Conservation (phyloP, 441 rosid species). For the Pelargonium exstipulatum region DNA sequence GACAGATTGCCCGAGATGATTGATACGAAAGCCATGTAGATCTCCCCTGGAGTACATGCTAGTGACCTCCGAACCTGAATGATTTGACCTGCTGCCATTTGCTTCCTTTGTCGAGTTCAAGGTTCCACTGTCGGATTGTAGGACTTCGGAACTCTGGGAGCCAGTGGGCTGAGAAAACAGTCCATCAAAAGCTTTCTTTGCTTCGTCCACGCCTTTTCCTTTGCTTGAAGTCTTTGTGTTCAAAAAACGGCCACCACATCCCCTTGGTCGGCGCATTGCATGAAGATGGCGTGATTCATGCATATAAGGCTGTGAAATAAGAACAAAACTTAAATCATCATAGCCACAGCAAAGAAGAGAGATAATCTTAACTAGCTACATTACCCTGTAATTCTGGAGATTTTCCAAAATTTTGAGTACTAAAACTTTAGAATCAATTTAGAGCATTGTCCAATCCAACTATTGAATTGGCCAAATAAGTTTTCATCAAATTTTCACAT, state of each 20-base stretch:
- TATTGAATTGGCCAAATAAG: too few relatives aligned
- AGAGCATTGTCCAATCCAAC: too few relatives aligned
- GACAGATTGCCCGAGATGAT: constrained; percentile 25
- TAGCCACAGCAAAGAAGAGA: neutral
- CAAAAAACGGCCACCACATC: constrained; percentile 82
- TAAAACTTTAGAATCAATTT: too few relatives aligned
- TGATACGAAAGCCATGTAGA: constrained; percentile 25
- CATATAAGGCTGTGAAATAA: constrained; percentile 65
- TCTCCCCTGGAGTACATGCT: constrained; percentile 44
- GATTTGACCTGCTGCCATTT: constrained; percentile 33
- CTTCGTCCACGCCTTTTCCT: constrained; percentile 27
- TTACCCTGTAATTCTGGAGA: too few relatives aligned
- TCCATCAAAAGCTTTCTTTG: constrained; percentile 24
- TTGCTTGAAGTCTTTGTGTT: constrained; percentile 40
- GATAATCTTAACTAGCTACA: neutral
- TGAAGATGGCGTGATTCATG: constrained; percentile 88
- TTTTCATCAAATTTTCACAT: too few relatives aligned
- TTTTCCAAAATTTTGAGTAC: too few relatives aligned
- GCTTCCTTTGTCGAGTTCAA: constrained; percentile 46
- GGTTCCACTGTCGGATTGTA: constrained; percentile 56
- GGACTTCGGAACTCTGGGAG: constrained; percentile 69
- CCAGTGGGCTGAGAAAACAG: constrained; percentile 38
- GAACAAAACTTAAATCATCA: neutral
- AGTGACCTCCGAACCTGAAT: constrained; percentile 67
- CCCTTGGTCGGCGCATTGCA: constrained; percentile 88